These are phyloP conservation scores for Parmales sp. DNA, from an alignment of 108 stramenopile genomes.

Conservation along the genomic window DNA sequence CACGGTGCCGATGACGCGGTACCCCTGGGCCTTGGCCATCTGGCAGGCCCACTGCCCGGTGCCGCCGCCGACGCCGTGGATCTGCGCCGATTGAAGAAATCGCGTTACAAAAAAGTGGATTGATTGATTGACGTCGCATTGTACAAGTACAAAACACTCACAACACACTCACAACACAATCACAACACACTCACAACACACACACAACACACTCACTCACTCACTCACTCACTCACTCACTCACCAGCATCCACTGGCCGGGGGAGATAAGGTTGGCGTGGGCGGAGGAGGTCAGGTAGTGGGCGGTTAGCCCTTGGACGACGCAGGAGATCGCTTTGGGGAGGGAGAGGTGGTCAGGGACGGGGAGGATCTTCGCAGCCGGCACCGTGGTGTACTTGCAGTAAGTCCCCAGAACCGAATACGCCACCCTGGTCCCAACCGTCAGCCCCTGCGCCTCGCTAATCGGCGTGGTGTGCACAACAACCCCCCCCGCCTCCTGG, in stretches of 20 bases:
- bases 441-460: slow-evolving; percentile 29
- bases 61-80: slow-evolving; percentile 69
- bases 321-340: slow-evolving; percentile 44
- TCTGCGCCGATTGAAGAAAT: too few species aligned
- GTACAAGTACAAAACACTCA: too few species aligned
- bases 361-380: slow-evolving; percentile 33
- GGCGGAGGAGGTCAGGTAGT: slow-evolving; percentile 58
- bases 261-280: slow-evolving; percentile 51
- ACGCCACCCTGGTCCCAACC: slow-evolving; percentile 42
- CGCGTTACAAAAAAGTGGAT: too few species aligned
- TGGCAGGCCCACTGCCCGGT: slow-evolving; percentile 76
- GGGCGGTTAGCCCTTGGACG: slow-evolving; percentile 71
- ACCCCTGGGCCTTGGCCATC: slow-evolving; percentile 70
- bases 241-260: slow-evolving; percentile 67
- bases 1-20: slow-evolving; percentile 66
- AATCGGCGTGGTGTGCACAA: slow-evolving; percentile 37
- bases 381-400: slow-evolving; percentile 48
- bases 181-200: too few species aligned
- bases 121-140: too few species aligned
- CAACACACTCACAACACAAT: too few species aligned
- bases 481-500: slow-evolving; percentile 58
- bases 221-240: too few species aligned
- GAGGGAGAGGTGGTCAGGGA: slow-evolving; percentile 48
- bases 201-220: too few species aligned
- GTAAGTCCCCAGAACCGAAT: slow-evolving; percentile 44